Evolutionary conservation across 345 rosid species (phyloP).

Genomic region (Triadica sebifera): DNA sequence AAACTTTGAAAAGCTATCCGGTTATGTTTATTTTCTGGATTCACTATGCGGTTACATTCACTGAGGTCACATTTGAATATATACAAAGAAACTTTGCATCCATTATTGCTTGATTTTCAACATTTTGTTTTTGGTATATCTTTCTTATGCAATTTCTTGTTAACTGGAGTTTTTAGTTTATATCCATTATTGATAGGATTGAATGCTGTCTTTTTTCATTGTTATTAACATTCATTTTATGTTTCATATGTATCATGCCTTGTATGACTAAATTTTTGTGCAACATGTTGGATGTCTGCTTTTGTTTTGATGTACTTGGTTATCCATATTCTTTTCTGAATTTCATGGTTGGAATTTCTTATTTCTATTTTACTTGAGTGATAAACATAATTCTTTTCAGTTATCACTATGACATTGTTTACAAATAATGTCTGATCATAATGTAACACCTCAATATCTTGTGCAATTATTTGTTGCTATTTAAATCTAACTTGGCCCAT

Average conservation of each 20-base stretch:
- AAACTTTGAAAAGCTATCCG: neutral
- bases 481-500: neutral
- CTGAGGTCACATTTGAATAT: neutral
- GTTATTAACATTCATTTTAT: neutral
- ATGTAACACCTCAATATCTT: neutral
- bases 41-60: neutral
- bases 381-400: neutral
- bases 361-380: neutral
- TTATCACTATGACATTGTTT: neutral
- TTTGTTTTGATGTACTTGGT: neutral
- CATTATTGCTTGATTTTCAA: neutral
- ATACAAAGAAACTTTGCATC: neutral
- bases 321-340: neutral
- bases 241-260: neutral
- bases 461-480: neutral
- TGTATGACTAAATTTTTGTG: neutral
- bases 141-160: neutral
- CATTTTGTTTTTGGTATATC: slow-evolving; percentile 8
- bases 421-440: neutral
- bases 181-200: neutral
- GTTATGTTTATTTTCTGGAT: slow-evolving; percentile 4
- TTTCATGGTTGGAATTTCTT: neutral
- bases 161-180: neutral
- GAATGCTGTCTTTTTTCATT: neutral
- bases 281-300: neutral